These are phyloP conservation scores for Castanea sativa DNA, from an alignment of 306 rosid genomes.

Conservation along the genomic window DNA sequence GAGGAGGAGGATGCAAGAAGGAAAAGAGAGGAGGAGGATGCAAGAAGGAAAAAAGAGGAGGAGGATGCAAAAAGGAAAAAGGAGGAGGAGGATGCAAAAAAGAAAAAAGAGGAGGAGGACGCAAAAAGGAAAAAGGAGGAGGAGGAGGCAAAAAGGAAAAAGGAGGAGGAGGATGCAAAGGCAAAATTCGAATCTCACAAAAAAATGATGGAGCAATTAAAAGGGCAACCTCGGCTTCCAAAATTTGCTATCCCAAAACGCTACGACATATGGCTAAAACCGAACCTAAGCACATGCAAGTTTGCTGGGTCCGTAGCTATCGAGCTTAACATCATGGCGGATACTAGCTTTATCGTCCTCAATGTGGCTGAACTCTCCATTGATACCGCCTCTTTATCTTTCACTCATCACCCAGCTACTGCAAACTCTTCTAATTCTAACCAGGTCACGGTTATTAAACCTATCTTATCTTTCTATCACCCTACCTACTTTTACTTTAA, in stretches of 20 bases:
- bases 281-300: constrained; percentile 62
- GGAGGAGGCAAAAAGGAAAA: constrained; percentile 6
- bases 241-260: constrained; percentile 81
- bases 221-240: constrained; percentile 80
- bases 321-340: constrained; percentile 55
- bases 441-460: no score
- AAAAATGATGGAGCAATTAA: constrained; percentile 32
- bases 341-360: constrained; percentile 68
- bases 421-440: no score
- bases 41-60: no score
- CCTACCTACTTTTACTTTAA: no score
- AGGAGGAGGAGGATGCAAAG: constrained; percentile 44
- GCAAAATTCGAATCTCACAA: no score
- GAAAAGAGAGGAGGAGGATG: no score
- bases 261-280: constrained; percentile 61
- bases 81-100: no score
- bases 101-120: no score
- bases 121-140: constrained; percentile 36
- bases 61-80: no score
- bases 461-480: no score
- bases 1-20: no score
- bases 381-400: constrained; percentile 28
- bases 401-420: constrained; percentile 18
- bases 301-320: constrained; percentile 68
- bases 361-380: constrained; percentile 72